These are phyloP conservation scores for Ceratobasidium theobromae DNA, from an alignment of 1,284 basidiomycete genomes.

Conservation along the genomic window DNA sequence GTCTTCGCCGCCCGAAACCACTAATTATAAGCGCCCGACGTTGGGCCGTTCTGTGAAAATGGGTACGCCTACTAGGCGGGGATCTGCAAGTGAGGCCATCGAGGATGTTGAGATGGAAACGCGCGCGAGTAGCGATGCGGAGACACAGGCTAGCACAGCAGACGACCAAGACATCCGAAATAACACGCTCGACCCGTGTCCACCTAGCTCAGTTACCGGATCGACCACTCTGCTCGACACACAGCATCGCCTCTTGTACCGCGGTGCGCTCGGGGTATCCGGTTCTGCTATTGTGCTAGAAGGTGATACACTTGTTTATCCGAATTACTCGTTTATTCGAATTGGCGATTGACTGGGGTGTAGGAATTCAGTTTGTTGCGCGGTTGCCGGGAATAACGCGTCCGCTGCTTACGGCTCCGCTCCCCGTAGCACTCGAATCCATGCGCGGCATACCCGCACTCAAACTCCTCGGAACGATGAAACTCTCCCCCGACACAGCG, in stretches of 20 bases:
- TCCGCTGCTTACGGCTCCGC: slow-evolving; percentile 60
- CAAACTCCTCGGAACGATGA: slow-evolving; percentile 57
- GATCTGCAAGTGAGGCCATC: background rate
- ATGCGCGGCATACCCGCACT: slow-evolving; percentile 74
- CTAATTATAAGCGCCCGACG: too few relatives aligned
- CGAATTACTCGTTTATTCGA: background rate
- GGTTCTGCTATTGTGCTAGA: slow-evolving; percentile 71
- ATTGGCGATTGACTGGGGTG: background rate
- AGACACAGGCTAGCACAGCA: slow-evolving; percentile 14
- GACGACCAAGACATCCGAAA: slow-evolving; percentile 8
- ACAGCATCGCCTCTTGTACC: slow-evolving; percentile 59
- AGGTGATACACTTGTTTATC: slow-evolving; percentile 46
- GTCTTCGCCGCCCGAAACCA: background rate
- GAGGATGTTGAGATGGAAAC: slow-evolving; percentile 16
- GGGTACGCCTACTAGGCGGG: too few relatives aligned
- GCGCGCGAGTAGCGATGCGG: background rate
- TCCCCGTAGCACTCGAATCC: slow-evolving; percentile 71
- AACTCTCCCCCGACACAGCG: slow-evolving; percentile 42
- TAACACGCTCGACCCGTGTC: too few relatives aligned
- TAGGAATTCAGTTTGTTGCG: slow-evolving; percentile 59
- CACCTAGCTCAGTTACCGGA: too few relatives aligned
- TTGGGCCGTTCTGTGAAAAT: too few relatives aligned
- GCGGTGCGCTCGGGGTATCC: slow-evolving; percentile 70
- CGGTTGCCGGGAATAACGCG: slow-evolving; percentile 41
- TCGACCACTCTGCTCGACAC: slow-evolving; percentile 1